A percentile compares a stretch with the other conserved stretches of the same genome.
Conservation (phyloP, 768 basidiomycete species). For the button mushroom (Agaricus bisporus) region DNA sequence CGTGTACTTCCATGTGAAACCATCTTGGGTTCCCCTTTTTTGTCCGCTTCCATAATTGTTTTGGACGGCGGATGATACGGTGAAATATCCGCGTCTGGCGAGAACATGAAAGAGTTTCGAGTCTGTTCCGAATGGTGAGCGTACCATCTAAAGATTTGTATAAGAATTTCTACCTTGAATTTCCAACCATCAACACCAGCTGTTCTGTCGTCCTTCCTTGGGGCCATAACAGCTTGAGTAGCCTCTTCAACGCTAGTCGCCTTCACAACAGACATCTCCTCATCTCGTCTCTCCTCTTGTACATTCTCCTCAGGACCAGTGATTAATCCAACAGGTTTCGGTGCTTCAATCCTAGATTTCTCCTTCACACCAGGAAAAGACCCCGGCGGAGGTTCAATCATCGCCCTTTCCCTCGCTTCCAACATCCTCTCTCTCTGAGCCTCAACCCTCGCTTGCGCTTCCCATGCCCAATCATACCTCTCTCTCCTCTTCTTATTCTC, state of each 20-base stretch:
- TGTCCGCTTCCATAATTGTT: slow-evolving; percentile 23
- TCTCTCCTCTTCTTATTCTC: slow-evolving; percentile 83
- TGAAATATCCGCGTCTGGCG: slow-evolving; percentile 84
- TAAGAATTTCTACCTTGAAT: slow-evolving; percentile 51
- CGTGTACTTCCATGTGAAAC: slow-evolving; percentile 83
- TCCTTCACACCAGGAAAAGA: slow-evolving; percentile 53
- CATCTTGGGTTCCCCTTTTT: slow-evolving; percentile 39
- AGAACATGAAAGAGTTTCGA: slow-evolving; percentile 93
- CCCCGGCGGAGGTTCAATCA: slow-evolving; percentile 61
- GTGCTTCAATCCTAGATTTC: slow-evolving; percentile 57
- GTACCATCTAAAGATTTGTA: neutral
- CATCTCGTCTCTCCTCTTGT: slow-evolving; percentile 20
- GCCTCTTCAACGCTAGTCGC: slow-evolving; percentile 20
- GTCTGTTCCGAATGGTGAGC: slow-evolving; percentile 41
- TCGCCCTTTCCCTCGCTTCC: slow-evolving; percentile 59
- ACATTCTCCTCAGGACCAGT: slow-evolving; percentile 24
- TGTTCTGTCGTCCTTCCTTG: slow-evolving; percentile 62
- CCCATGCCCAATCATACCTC: slow-evolving; percentile 90
- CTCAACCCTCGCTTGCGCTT: slow-evolving; percentile 80
- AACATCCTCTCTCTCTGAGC: slow-evolving; percentile 57
- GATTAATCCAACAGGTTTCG: slow-evolving; percentile 51
- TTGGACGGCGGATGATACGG: slow-evolving; percentile 50
- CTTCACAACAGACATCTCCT: slow-evolving; percentile 18
- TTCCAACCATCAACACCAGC: slow-evolving; percentile 79
- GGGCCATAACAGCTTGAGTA: slow-evolving; percentile 65